Conservation (phyloP, 2,329 filamentous ascomycete species). For the Fusarium sp. region DNA sequence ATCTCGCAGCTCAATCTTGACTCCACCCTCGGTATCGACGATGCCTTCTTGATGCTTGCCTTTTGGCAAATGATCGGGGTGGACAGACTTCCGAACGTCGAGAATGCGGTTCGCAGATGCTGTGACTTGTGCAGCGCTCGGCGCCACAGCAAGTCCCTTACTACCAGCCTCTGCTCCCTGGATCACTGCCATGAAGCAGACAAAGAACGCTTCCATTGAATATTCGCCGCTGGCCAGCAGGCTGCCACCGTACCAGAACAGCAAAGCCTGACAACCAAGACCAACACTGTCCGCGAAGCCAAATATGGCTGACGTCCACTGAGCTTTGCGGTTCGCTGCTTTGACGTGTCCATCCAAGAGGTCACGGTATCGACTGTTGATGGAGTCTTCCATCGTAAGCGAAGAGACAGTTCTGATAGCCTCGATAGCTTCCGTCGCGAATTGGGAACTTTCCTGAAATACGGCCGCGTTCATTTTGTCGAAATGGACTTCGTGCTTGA, state of each 20-base stretch:
- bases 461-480: constrained; percentile 67
- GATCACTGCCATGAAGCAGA: constrained; percentile 63
- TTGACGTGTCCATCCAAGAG: constrained; percentile 51
- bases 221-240: constrained; percentile 46
- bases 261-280: constrained; percentile 58
- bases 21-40: constrained; percentile 57
- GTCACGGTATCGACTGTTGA: constrained; percentile 54
- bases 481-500: constrained; percentile 64
- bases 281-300: constrained; percentile 53
- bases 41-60: constrained; percentile 31
- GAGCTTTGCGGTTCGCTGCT: constrained; percentile 46
- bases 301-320: constrained; percentile 49
- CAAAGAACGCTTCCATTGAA: constrained; percentile 60
- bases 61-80: not conserved
- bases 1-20: constrained; percentile 66
- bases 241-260: constrained; percentile 62
- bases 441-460: constrained; percentile 70
- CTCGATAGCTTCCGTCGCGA: constrained; percentile 70
- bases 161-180: constrained; percentile 59
- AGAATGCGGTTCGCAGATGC: constrained; percentile 45
- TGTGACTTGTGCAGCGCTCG: constrained; percentile 34
- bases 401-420: constrained; percentile 72
- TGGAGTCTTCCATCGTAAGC: constrained; percentile 69
- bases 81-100: constrained; percentile 33
- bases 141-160: constrained; percentile 25